Conservation (phyloP, 2,329 filamentous ascomycete genomes). For the Camptophora hylomeconis region DNA sequence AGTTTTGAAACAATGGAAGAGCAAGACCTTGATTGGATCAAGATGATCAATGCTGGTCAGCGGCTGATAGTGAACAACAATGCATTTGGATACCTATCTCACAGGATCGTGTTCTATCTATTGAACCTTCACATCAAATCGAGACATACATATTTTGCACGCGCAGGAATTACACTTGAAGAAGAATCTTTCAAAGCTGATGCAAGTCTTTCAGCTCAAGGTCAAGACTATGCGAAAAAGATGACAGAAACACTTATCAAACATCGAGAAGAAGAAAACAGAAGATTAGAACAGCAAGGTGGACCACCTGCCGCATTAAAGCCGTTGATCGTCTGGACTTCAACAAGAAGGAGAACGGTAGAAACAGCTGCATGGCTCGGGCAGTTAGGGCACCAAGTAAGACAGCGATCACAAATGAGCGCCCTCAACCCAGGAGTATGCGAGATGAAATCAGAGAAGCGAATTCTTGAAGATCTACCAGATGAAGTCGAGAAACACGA, state of each 20-base stretch:
- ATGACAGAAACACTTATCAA: constrained; percentile 75
- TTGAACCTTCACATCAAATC: constrained; percentile 96
- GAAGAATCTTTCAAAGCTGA: constrained; percentile 89
- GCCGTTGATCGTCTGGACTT: constrained; percentile 86
- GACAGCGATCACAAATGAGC: constrained; percentile 90
- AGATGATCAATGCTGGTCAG: constrained; percentile 96
- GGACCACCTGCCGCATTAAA: constrained; percentile 58
- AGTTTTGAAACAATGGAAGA: constrained; percentile 97
- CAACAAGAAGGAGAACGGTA: constrained; percentile 75
- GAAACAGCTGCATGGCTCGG: constrained; percentile 79
- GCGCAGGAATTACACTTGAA: constrained; percentile 69
- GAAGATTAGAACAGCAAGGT: constrained; percentile 53
- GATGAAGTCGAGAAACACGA: constrained; percentile 91
- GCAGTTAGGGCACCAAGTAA: constrained; percentile 67
- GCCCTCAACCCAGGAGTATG: constrained; percentile 94
- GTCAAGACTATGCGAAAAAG: constrained; percentile 65
- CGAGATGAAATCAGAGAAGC: constrained; percentile 77
- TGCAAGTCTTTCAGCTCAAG: constrained; percentile 67
- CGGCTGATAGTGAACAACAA: constrained; percentile 93
- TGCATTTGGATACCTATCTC: constrained; percentile 89
- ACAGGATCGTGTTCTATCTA: constrained; percentile 95
- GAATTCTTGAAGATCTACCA: constrained; percentile 69
- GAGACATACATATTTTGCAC: constrained; percentile 15
- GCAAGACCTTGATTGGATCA: constrained; percentile 87
- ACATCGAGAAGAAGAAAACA: constrained; percentile 71